Conservation (phyloP, 768 basidiomycete species). For the Boletus sp. region DNA sequence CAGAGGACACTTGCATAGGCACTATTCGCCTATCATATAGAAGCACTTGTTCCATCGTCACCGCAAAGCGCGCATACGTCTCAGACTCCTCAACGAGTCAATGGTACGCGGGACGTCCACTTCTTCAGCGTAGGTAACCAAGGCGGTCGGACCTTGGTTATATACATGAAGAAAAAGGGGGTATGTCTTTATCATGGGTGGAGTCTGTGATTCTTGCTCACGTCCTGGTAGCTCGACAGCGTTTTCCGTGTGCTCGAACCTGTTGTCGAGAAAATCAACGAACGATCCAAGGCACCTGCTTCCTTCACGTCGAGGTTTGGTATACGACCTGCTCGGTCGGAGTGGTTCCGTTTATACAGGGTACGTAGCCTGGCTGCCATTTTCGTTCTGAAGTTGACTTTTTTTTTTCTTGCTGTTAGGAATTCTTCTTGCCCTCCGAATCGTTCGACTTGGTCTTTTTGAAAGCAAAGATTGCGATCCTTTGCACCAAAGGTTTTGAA, state of each 20-base stretch:
- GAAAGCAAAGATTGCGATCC: slow-evolving; percentile 88
- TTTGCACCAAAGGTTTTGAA: slow-evolving; percentile 93
- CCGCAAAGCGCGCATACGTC: slow-evolving; percentile 62
- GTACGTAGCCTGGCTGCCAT: slow-evolving; percentile 28
- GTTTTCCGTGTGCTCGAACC: slow-evolving; percentile 98
- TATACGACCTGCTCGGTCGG: slow-evolving; percentile 75
- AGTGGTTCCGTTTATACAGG: slow-evolving; percentile 94
- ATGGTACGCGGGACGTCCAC: slow-evolving; percentile 86
- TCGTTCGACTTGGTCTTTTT: slow-evolving; percentile 89
- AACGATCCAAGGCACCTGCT: slow-evolving; percentile 65
- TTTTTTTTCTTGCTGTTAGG: slow-evolving; percentile 35
- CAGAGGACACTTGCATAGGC: slow-evolving; percentile 41
- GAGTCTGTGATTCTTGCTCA: slow-evolving; percentile 11
- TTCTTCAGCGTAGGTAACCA: slow-evolving; percentile 94
- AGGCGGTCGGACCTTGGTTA: slow-evolving; percentile 82
- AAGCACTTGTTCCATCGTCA: slow-evolving; percentile 90
- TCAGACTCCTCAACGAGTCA: slow-evolving; percentile 86
- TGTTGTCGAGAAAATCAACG: slow-evolving; percentile 85
- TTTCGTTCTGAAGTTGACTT: neutral
- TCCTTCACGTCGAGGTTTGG: slow-evolving; percentile 72
- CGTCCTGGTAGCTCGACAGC: slow-evolving; percentile 59
- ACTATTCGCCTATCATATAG: slow-evolving; percentile 92
- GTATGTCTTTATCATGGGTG: slow-evolving; percentile 32
- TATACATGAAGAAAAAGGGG: slow-evolving; percentile 96
- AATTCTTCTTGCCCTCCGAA: slow-evolving; percentile 91